Percentiles rank a stretch among this genome's conserved stretches.
Conservation (phyloP, 495 filamentous ascomycete species). For the Articulospora tetracladia region DNA sequence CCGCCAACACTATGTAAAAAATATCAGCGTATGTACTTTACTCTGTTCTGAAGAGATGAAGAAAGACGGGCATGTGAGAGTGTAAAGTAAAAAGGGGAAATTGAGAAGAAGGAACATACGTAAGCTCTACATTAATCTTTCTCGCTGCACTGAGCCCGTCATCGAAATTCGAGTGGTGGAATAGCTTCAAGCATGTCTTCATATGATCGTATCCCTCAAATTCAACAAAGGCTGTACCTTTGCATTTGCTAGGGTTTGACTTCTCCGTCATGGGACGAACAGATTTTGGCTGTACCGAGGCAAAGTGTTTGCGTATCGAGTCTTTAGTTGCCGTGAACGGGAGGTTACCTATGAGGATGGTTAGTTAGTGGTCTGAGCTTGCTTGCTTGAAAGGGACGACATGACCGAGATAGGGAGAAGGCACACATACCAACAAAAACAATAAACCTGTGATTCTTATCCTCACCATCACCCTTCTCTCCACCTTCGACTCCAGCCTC, state of each 20-base stretch:
- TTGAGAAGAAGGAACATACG: slow-evolving; percentile 45
- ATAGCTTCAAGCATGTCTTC: slow-evolving; percentile 86
- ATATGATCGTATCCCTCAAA: slow-evolving; percentile 87
- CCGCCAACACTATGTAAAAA: slow-evolving; percentile 58
- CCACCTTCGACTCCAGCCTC: background rate
- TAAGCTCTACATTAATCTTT: slow-evolving; percentile 92
- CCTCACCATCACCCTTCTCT: slow-evolving; percentile 1
- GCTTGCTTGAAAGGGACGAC: background rate
- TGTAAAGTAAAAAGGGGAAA: background rate
- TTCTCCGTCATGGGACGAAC: slow-evolving; percentile 76
- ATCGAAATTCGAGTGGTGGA: slow-evolving; percentile 82
- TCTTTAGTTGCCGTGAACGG: slow-evolving; percentile 75
- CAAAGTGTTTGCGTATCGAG: slow-evolving; percentile 69
- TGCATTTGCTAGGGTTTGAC: slow-evolving; percentile 62
- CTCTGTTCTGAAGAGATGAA: no score
- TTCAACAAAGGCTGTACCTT: slow-evolving; percentile 90
- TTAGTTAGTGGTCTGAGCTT: slow-evolving; percentile 25
- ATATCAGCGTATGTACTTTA: slow-evolving; percentile 8
- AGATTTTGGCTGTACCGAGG: slow-evolving; percentile 62
- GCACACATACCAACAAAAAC: slow-evolving; percentile 60
- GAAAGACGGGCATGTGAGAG: background rate
- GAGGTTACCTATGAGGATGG: slow-evolving; percentile 58
- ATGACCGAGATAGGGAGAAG: slow-evolving; percentile 3
- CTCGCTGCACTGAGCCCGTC: slow-evolving; percentile 55
- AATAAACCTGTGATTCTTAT: slow-evolving; percentile 60